Percentiles rank a stretch among this genome's conserved stretches.
These are phyloP conservation scores for Mentha longifolia DNA, from an alignment of 257 asterid genomes.

Conservation along the genomic window DNA sequence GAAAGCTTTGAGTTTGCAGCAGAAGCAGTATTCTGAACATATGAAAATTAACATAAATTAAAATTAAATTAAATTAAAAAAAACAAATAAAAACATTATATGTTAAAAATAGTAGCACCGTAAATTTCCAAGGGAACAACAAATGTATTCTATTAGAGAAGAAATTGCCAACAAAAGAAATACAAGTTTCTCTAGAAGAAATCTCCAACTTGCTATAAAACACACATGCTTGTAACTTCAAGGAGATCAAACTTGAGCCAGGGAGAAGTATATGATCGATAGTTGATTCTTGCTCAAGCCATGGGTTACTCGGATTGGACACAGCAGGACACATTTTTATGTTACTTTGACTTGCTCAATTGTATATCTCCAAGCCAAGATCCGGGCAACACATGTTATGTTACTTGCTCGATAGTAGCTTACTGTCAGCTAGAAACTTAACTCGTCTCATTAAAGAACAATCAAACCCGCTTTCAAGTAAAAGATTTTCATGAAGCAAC, in stretches of 20 bases:
- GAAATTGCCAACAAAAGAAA: constrained; percentile 3
- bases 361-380: not conserved
- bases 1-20: constrained; percentile 83
- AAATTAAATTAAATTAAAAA: too few relatives aligned
- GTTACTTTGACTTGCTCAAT: not conserved
- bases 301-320: not conserved
- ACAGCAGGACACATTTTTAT: not conserved
- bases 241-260: not conserved
- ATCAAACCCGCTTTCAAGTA: not conserved
- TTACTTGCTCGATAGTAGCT: too few relatives aligned
- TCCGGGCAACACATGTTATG: too few relatives aligned
- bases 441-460: not conserved
- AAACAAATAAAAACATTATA: not conserved
- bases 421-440: too few relatives aligned
- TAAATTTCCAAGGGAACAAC: constrained; percentile 5
- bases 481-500: constrained; percentile 10
- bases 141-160: not conserved
- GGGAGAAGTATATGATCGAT: not conserved
- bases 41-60: not conserved
- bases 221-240: not conserved
- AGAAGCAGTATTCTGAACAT: constrained; percentile 67
- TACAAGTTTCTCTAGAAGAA: not conserved
- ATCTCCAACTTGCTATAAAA: not conserved
- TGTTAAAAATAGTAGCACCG: not conserved
- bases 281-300: constrained; percentile 12